Evolutionary conservation across 495 filamentous ascomycete genomes (phyloP).

Genomic region (Friedmanniomyces simplex): DNA sequence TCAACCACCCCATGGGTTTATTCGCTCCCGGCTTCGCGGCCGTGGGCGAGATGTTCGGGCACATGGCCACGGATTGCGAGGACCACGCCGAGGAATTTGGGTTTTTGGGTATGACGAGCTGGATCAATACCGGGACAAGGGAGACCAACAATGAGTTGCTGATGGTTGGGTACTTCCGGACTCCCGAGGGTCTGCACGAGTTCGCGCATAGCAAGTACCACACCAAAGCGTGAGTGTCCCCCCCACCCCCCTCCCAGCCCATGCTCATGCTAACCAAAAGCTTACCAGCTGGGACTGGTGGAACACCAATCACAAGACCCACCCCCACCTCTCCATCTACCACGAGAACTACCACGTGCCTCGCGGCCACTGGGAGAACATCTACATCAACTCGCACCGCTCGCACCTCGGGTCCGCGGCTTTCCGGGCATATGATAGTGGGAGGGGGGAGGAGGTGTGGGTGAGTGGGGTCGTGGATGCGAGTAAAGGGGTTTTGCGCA

Average conservation of each 20-base stretch:
- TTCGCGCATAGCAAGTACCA: conserved; percentile 42
- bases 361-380: conserved; percentile 33
- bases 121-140: conserved; percentile 11
- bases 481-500: conserved; percentile 13
- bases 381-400: conserved; percentile 1
- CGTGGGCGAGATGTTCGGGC: conserved; percentile 11
- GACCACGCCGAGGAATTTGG: conserved; percentile 13
- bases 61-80: conserved; percentile 15
- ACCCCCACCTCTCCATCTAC: conserved; percentile 36
- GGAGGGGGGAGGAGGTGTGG: conserved; percentile 7
- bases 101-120: conserved; percentile 15
- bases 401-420: neutral
- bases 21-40: conserved; percentile 12
- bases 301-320: conserved; percentile 26
- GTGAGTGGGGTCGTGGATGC: conserved; percentile 21
- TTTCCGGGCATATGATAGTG: neutral
- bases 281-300: conserved; percentile 38
- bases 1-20: conserved; percentile 30
- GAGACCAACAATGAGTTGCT: conserved; percentile 32
- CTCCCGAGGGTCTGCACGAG: conserved; percentile 36
- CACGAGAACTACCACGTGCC: conserved; percentile 40
- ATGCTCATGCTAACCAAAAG: no score
- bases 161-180: conserved; percentile 38
- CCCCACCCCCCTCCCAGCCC: neutral
- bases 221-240: conserved; percentile 21